These are phyloP conservation scores for Fusarium redolens DNA, from an alignment of 2,329 filamentous ascomycete species.

Conservation along the genomic window DNA sequence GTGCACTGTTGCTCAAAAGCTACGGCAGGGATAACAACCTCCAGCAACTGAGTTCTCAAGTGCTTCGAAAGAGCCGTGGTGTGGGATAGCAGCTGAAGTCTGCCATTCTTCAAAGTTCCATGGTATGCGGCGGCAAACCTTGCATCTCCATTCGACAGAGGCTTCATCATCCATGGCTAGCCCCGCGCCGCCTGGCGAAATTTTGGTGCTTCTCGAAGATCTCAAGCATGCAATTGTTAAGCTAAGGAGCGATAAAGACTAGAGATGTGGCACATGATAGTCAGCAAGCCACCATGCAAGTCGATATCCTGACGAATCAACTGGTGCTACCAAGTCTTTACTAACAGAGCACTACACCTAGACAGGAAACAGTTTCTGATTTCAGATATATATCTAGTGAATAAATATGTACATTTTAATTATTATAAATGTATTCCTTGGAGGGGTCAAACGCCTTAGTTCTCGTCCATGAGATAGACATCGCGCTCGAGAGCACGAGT, in stretches of 20 bases:
- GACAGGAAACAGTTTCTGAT: neutral
- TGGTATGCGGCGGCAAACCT: neutral
- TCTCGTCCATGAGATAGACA: slow-evolving; percentile 40
- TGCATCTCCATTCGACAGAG: neutral
- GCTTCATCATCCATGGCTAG: neutral
- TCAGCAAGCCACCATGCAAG: neutral
- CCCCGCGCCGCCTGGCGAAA: no score
- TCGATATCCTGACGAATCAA: neutral
- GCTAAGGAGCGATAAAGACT: neutral
- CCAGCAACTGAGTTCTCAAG: neutral
- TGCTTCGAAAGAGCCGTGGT: neutral
- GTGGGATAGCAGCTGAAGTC: neutral
- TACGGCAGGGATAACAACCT: neutral
- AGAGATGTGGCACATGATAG: neutral
- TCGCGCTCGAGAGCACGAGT: slow-evolving; percentile 43
- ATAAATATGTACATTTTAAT: neutral
- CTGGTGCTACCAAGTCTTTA: neutral
- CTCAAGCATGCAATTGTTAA: no score
- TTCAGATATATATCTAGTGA: neutral
- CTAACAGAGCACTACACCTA: neutral
- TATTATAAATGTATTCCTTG: no score
- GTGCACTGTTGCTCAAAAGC: neutral
- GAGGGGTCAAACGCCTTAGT: neutral
- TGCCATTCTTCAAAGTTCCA: slow-evolving; percentile 1
- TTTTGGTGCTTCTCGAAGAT: neutral